Conservation (phyloP, 805 yeast genomes). For the Wickerhamomyces chaumierensis region DNA sequence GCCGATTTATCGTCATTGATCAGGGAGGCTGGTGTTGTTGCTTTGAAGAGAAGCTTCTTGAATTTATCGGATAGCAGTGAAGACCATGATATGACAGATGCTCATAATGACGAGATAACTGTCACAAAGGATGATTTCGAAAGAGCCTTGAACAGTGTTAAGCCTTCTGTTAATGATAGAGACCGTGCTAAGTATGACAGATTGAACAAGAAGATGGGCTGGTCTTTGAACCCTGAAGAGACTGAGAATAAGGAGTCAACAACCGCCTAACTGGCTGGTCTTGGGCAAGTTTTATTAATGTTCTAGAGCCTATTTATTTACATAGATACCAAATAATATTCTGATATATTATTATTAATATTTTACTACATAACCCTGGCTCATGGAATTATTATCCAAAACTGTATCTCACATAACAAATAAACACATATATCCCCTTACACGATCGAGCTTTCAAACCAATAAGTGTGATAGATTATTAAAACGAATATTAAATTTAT, state of each 20-base stretch:
- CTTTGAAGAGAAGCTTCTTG: constrained; percentile 69
- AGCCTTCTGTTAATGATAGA: constrained; percentile 83
- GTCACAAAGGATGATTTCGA: constrained; percentile 63
- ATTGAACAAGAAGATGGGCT: constrained; percentile 64
- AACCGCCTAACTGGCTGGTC: constrained; percentile 2
- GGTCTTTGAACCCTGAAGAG: constrained; percentile 36
- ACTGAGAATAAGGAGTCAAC: constrained; percentile 4
- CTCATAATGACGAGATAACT: constrained; percentile 29
- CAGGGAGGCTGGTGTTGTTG: constrained; percentile 87
- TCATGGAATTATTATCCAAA: too few relatives aligned
- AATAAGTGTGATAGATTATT: too few relatives aligned
- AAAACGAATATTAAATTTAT: too few relatives aligned
- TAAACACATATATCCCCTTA: too few relatives aligned
- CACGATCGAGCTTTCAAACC: too few relatives aligned
- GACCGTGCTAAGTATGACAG: constrained; percentile 72
- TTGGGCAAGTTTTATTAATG: too few relatives aligned
- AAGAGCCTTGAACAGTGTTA: constrained; percentile 59
- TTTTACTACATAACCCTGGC: too few relatives aligned
- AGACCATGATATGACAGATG: constrained; percentile 35
- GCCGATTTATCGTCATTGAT: constrained; percentile 91
- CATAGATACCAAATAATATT: too few relatives aligned
- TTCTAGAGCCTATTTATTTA: too few relatives aligned
- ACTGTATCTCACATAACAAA: too few relatives aligned
- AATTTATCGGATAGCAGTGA: constrained; percentile 31
- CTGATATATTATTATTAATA: too few relatives aligned